phyloP scores from a whole-genome alignment of 306 rosid species.

The Castanea mollissima region DNA sequence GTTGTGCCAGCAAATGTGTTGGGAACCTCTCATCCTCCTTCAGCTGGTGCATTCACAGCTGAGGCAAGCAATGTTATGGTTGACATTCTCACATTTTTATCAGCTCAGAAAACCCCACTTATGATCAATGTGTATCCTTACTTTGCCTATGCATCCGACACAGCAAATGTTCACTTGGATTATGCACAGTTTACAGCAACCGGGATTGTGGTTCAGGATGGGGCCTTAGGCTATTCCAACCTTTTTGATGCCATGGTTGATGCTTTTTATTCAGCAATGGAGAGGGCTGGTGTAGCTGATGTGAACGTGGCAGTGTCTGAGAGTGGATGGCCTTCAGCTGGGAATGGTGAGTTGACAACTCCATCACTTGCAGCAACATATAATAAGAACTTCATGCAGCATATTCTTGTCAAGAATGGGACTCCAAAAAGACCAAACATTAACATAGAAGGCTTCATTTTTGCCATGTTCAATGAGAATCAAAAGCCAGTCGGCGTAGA shows the following conservation, averaged over 20 bases:
- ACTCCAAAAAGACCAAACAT: constrained; percentile 32
- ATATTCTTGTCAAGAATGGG: constrained; percentile 11
- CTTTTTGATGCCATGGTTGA: constrained; percentile 37
- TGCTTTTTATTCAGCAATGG: constrained; percentile 32
- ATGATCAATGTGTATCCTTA: constrained; percentile 43
- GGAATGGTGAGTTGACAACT: constrained; percentile 22
- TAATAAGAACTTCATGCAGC: constrained; percentile 20
- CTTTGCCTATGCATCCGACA: constrained; percentile 32
- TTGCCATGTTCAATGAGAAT: constrained; percentile 43
- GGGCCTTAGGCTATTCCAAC: constrained; percentile 15
- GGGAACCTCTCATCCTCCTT: no score
- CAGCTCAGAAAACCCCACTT: constrained; percentile 15
- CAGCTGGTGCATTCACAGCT: neutral
- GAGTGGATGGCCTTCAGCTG: constrained; percentile 46
- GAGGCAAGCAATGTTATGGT: neutral
- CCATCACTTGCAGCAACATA: constrained; percentile 18
- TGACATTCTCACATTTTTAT: constrained; percentile 15
- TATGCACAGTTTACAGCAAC: no score
- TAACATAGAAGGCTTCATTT: constrained; percentile 29
- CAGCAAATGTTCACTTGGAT: neutral
- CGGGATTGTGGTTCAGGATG: no score
- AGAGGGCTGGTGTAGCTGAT: neutral
- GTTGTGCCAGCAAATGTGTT: neutral
- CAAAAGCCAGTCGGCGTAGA: constrained; percentile 22
- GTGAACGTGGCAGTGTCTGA: constrained; percentile 32